Evolutionary conservation across 305 asterid species (phyloP).

Genomic region (Fraxinus albicans): DNA sequence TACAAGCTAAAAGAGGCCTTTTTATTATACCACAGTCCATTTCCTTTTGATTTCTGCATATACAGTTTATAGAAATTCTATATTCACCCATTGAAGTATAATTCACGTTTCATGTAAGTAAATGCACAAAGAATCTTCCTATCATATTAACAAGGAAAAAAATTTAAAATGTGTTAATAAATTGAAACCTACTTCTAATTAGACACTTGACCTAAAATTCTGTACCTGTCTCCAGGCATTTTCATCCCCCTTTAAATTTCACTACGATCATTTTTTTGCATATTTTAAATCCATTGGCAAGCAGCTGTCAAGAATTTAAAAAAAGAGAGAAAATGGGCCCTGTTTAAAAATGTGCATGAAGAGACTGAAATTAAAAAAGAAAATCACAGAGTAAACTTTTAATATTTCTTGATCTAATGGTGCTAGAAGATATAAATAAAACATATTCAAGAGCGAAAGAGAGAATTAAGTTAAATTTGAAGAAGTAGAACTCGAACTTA

Average conservation of each 20-base stretch:
- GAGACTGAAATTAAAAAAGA: background rate
- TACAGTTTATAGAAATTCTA: background rate
- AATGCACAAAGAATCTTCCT: background rate
- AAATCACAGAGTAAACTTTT: background rate
- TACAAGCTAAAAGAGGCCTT: background rate
- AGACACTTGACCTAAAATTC: background rate
- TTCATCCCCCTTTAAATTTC: conserved; percentile 1
- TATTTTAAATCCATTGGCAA: background rate
- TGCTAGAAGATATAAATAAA: background rate
- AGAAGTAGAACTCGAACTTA: background rate
- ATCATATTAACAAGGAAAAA: background rate
- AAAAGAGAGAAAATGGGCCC: background rate
- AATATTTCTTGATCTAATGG: background rate
- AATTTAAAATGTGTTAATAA: background rate
- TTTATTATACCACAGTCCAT: background rate
- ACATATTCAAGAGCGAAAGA: background rate
- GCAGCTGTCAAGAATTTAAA: background rate
- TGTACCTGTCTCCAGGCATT: background rate
- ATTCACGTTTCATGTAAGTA: background rate
- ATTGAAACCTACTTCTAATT: background rate
- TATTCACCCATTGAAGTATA: background rate
- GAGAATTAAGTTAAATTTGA: background rate
- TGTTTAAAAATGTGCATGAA: background rate
- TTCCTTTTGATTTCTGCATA: background rate
- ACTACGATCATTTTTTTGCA: background rate